A percentile compares a stretch with the other conserved stretches of the same genome.
These are phyloP conservation scores for Bromus sterilis DNA, from an alignment of 176 grass and related monocot species.

Conservation along the genomic window DNA sequence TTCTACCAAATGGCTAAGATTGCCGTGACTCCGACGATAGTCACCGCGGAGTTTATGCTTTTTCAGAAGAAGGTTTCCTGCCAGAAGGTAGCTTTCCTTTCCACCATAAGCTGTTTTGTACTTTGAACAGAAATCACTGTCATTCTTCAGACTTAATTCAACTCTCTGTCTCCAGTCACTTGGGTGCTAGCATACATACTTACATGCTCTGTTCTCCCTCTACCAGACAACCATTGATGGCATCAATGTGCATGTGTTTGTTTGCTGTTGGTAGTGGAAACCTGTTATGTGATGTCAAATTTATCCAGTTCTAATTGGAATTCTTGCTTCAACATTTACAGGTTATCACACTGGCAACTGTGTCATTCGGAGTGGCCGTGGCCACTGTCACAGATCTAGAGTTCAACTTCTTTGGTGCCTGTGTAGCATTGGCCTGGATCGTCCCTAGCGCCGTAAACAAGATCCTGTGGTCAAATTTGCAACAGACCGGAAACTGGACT, in stretches of 20 bases:
- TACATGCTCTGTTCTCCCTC: conserved; percentile 9
- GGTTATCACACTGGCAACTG: conserved; percentile 63
- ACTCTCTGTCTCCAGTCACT: no score
- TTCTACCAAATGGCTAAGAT: conserved; percentile 99
- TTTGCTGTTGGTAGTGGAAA: neutral
- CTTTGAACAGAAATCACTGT: neutral
- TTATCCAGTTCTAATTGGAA: neutral
- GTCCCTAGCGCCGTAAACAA: conserved; percentile 91
- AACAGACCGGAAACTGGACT: conserved; percentile 85
- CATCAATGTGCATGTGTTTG: neutral
- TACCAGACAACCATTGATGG: conserved; percentile 3
- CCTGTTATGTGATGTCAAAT: neutral
- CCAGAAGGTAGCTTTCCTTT: conserved; percentile 47
- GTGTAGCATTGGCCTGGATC: conserved; percentile 86
- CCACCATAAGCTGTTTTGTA: neutral
- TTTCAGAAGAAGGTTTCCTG: conserved; percentile 72
- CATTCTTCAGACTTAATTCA: neutral
- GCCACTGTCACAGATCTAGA: conserved; percentile 90
- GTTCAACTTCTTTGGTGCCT: conserved; percentile 94
- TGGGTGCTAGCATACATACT: neutral
- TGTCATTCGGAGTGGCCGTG: conserved; percentile 74
- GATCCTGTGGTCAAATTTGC: conserved; percentile 95
- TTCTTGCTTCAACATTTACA: conserved; percentile 21
- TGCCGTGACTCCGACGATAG: conserved; percentile 92
- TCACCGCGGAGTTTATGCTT: conserved; percentile 81